phyloP scores from a whole-genome alignment of 176 grass and related monocot species.

The Avena insularis region DNA sequence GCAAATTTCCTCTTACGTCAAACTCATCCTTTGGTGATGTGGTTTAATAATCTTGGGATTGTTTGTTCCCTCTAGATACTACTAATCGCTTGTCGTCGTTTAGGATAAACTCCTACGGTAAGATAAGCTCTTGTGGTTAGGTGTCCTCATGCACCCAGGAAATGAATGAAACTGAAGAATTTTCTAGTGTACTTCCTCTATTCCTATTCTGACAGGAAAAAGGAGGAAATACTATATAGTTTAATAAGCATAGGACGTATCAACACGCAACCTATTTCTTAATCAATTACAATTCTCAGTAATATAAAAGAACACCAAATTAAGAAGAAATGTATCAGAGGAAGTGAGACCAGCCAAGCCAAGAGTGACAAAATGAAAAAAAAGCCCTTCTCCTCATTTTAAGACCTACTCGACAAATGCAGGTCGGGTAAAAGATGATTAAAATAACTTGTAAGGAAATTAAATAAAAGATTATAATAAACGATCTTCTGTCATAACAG shows the following conservation, averaged over 20 bases:
- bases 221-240: not conserved
- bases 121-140: not conserved
- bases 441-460: conserved; percentile 8
- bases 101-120: not conserved
- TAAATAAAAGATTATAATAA: not conserved
- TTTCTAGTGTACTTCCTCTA: too few relatives aligned
- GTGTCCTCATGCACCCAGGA: not conserved
- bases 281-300: not conserved
- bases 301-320: not conserved
- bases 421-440: not conserved
- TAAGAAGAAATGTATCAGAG: not conserved
- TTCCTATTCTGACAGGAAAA: not conserved
- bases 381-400: conserved; percentile 26
- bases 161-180: too few relatives aligned
- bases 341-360: not conserved
- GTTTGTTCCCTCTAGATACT: not conserved
- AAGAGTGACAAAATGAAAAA: conserved; percentile 29
- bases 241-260: not conserved
- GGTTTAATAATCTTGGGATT: too few relatives aligned
- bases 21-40: too few relatives aligned
- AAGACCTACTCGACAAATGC: conserved; percentile 27
- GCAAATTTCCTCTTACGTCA: too few relatives aligned
- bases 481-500: not conserved
- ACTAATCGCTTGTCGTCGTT: not conserved
- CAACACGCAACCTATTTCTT: not conserved